Base-by-base conservation (phyloP, 768 basidiomycete genomes). In the Suillus subalutaceus region DNA sequence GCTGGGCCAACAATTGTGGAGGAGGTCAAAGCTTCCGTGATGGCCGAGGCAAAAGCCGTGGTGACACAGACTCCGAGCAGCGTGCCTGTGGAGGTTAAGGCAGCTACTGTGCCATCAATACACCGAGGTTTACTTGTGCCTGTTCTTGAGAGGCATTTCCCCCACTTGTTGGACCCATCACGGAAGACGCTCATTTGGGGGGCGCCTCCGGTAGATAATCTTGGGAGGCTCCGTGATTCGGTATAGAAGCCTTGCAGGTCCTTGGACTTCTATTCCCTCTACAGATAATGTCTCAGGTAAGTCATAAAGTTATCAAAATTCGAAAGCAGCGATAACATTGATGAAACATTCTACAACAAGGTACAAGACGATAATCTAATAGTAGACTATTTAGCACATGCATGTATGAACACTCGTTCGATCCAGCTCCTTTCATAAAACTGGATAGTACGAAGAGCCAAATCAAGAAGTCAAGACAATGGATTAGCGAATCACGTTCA, bases 161-260 rank as follows among this genome's bases (percentile, higher is more conserved):
- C 88, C 3, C 69, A 75, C 56, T 70, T 89, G 40, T 73, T 90
- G 50, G 89, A 92, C 71, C 89, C 90, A 12, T 75, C 80, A 67
- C 78, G 75, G 46, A 90, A 88, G 75, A 90, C 89, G 0, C 69
- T 91, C 6, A 84, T 93, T 4, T 90, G 87, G 88, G 89, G 88
- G 40, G 91, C 92, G 35, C 91, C 91, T 6, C 79, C 87, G 0
- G 81, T 92, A 62, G 90, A 92, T 68, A 80, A 83, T 59, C 72
- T 88, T 16, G 90, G 89, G 61, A 84, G 80, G 66, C 72, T 85
- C 69, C 68, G 78, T 43, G 78, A 81, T 68, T 56, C 48, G 10
- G 18, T 32, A 30, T 63, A 58, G n/a, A 63, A 7, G 38, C 16
- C 35, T 23, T 16, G 30, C 16, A 7, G 10, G 26, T n/a, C 46